Percentiles rank a stretch among this genome's conserved stretches.
phyloP scores from a whole-genome alignment of 1,284 basidiomycete species.

The Pisolithus thermaeus region DNA sequence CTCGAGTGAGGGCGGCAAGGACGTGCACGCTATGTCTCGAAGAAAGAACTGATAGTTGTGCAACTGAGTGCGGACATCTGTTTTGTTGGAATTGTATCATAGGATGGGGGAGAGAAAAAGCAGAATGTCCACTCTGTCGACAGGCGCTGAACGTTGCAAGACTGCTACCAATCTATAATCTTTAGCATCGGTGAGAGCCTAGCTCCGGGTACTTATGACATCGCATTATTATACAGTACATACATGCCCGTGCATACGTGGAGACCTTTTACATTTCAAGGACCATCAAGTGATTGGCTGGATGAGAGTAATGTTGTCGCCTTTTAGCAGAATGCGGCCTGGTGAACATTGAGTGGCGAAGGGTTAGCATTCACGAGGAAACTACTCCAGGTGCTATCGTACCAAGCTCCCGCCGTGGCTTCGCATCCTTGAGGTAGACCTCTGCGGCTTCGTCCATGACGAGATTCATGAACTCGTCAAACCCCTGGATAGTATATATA shows the following conservation, averaged over 20 bases:
- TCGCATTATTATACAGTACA: constrained; percentile 19
- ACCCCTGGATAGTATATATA: constrained; percentile 61
- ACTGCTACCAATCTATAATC: constrained; percentile 79
- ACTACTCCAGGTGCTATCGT: constrained; percentile 2
- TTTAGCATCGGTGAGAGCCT: constrained; percentile 35
- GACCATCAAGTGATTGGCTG: constrained; percentile 52
- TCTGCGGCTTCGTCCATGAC: constrained; percentile 95
- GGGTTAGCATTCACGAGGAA: neutral
- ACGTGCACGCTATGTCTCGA: constrained; percentile 86
- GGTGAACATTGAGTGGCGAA: neutral
- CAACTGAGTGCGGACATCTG: constrained; percentile 91
- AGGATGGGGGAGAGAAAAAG: constrained; percentile 86
- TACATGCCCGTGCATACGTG: constrained; percentile 3
- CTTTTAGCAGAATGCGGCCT: constrained; percentile 93
- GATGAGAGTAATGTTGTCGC: constrained; percentile 95
- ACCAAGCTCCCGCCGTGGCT: constrained; percentile 81
- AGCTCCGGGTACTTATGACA: neutral
- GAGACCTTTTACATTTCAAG: constrained; percentile 9
- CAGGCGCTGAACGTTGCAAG: constrained; percentile 71
- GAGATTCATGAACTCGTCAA: constrained; percentile 99
- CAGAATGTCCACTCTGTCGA: constrained; percentile 85
- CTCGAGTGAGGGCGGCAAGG: constrained; percentile 51
- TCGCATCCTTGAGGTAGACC: constrained; percentile 84
- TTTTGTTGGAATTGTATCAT: constrained; percentile 94
- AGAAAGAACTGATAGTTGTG: constrained; percentile 71